Evolutionary conservation across 2,329 filamentous ascomycete genomes (phyloP), one percentile per base, ranked within the genome.

Genomic region (Gnomoniopsis sp.): DNA sequence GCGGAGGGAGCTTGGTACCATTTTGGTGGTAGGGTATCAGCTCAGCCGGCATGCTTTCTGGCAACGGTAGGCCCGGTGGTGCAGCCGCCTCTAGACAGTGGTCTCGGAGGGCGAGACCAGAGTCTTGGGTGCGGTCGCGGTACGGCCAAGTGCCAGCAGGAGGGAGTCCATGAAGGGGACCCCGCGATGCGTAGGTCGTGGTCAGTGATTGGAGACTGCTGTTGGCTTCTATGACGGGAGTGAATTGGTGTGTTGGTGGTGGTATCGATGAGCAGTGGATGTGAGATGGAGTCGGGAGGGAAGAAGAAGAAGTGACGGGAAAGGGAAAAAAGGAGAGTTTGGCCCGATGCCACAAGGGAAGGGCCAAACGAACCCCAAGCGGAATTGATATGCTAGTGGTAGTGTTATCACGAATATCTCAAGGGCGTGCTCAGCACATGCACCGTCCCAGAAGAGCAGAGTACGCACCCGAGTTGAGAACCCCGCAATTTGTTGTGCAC

Each of bases 101-200:
- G 74, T 71, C 76, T 79, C 77, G 75, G 73, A 63, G 64, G 41
- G 65, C 64, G 66, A 81, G 79, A 78, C 80, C 75, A 76, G 72
- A 74, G 79, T 82, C 82, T 77, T 83, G 81, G 83, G 81, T 79
- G 79, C 79, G 76, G 78, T 83, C 79, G 81, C 80, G 78, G 80
- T 80, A 77, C 75, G 66, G 69, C 72, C 69, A 67, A 66, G 67
- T 67, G 68, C 68, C 71, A 72, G 68, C 65, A 67, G 69, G 70
- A 66, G 66, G 67, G 64, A 68, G 71, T 72, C 72, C 72, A 74
- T 75, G 66, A 72, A 75, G n/a, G 69, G 67, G 63, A 60, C 66
- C 52, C 63, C 63, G 54, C 61, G 58, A 52, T 63, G 59, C 51
- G 57, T 60, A 52, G 54, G 54, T 53, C 60, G 60, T 56, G 49